Evolutionary conservation across 441 rosid genomes (phyloP), one percentile per base, ranked within the genome.

Genomic region (Erodium texanum): DNA sequence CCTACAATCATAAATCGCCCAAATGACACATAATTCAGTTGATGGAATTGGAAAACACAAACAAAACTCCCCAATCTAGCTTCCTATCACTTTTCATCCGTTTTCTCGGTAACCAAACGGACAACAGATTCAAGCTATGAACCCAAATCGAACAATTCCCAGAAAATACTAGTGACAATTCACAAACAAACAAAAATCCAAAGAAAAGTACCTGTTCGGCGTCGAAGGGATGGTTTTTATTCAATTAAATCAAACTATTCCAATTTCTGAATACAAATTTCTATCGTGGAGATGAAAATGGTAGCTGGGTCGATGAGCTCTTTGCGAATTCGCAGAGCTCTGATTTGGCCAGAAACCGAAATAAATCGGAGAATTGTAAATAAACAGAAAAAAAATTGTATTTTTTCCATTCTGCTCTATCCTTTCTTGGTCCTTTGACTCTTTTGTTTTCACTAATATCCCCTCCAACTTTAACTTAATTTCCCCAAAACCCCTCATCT

Each of bases 251-350:
- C 12, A 1, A 59, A 20, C 22, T 59, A 19, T 20, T 56, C 24
- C 12, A 9, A 56, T 6, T 22, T 20, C 19, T 20, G 24, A 19
- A 59, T 23, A 14, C 18, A 22, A 10, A 59, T 56, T 56, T 9
- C 8, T 22, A 22, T 59, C n/a, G 29, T 59, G 24, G 27, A 22
- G 27, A 59, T 22, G 24, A 23, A 22, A 23, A 59, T 59, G 63
- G 63, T 9, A 22, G 63, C 63, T 59, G 63, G 63, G 32, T 59
- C 63, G 63, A 59, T 59, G 63, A 59, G 63, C 63, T 59, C 29
- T 59, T 59, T 10, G 63, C 63, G 32, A 59, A 59, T 59, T 23
- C 27, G 63, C 63, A 22, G 32, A 59, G 29, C 63, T 59, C 29
- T 59, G 63, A 22, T 59, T 23, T 59, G 63, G 16, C 32, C 62